These are phyloP conservation scores for Alternaria conjuncta DNA, from an alignment of 2,329 filamentous ascomycete species.

Conservation along the genomic window DNA sequence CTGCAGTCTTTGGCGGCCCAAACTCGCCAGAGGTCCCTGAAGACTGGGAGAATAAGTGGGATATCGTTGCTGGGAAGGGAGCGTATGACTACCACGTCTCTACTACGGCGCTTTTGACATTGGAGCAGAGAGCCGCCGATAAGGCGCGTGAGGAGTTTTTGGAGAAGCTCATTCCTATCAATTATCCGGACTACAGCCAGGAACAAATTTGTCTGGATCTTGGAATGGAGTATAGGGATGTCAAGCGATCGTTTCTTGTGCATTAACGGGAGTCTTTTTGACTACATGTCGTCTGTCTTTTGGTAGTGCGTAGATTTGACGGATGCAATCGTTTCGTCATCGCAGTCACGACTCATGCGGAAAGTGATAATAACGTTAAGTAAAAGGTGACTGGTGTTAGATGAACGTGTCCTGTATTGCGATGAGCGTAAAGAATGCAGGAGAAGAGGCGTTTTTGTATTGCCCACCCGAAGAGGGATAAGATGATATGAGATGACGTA, in stretches of 20 bases:
- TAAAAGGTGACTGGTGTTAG: neutral
- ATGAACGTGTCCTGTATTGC: neutral
- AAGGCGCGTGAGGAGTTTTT: neutral
- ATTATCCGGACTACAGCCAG: neutral
- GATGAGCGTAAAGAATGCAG: neutral
- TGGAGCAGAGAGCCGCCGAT: neutral
- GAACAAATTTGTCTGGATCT: neutral
- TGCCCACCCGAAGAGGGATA: neutral
- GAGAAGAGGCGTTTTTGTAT: neutral
- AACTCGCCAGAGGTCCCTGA: neutral
- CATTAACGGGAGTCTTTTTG: neutral
- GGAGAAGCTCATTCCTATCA: neutral
- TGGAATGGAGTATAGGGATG: neutral
- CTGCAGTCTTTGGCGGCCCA: neutral
- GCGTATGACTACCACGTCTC: neutral
- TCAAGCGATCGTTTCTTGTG: neutral
- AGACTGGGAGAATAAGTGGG: neutral
- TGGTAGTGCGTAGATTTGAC: neutral
- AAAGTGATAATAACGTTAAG: neutral
- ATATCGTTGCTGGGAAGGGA: neutral
- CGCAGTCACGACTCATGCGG: neutral
- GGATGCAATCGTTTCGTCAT: neutral
- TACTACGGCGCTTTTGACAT: neutral
- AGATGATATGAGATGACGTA: neutral
- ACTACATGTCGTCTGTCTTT: neutral